phyloP scores from a whole-genome alignment of 371 early-diverging fungal genomes.

The Lichtheimia ramosa region DNA sequence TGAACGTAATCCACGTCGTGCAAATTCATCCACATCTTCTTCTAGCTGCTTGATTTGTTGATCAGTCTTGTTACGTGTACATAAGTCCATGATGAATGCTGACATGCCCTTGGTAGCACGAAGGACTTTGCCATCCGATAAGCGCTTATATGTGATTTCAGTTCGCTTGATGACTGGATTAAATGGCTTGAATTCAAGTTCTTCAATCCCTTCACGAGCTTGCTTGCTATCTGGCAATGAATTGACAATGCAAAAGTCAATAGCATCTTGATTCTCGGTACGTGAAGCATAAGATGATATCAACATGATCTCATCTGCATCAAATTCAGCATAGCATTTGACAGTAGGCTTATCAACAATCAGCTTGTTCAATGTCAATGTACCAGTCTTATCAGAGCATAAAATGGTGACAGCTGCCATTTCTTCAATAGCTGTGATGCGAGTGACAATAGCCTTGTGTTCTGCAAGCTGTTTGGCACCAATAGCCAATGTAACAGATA shows the following conservation, averaged over 20 bases:
- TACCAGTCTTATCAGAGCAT: conserved; percentile 97
- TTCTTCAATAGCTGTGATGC: conserved; percentile 88
- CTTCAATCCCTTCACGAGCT: conserved; percentile 68
- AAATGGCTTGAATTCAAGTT: conserved; percentile 83
- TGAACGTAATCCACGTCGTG: conserved; percentile 82
- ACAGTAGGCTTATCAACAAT: conserved; percentile 67
- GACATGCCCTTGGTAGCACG: conserved; percentile 80
- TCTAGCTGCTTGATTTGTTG: conserved; percentile 55
- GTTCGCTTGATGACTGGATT: conserved; percentile 90
- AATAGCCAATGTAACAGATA: conserved; percentile 94
- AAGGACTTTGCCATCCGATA: conserved; percentile 60
- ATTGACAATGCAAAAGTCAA: conserved; percentile 74
- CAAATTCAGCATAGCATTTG: conserved; percentile 58
- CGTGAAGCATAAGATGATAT: conserved; percentile 71
- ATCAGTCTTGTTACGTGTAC: conserved; percentile 66
- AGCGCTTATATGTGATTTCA: conserved; percentile 70
- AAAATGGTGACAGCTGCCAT: conserved; percentile 92
- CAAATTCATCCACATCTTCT: conserved; percentile 76
- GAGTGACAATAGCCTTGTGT: conserved; percentile 91
- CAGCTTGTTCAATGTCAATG: conserved; percentile 93
- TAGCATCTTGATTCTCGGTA: conserved; percentile 75
- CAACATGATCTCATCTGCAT: conserved; percentile 60
- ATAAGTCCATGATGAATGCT: conserved; percentile 69
- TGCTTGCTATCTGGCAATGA: conserved; percentile 57
- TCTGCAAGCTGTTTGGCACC: conserved; percentile 92